Conservation (phyloP, 768 basidiomycete species). For the Podaxis rugospora region DNA sequence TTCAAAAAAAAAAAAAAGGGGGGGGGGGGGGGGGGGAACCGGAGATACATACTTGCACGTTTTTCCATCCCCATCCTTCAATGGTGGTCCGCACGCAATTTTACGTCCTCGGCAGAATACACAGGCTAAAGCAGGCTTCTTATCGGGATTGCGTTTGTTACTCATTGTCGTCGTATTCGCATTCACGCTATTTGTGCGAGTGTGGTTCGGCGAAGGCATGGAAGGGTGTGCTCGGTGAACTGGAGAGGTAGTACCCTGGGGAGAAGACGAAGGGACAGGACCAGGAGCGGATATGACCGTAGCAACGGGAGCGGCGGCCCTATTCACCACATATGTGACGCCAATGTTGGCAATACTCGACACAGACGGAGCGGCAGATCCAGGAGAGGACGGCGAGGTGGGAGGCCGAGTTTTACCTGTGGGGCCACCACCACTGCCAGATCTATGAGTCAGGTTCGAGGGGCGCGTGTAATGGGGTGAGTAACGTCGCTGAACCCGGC, state of each 20-base stretch:
- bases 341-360: neutral
- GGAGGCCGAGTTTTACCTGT: neutral
- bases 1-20: constrained; percentile 4
- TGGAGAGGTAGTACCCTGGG: neutral
- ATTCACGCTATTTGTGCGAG: neutral
- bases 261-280: constrained; percentile 1
- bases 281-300: neutral
- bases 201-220: constrained; percentile 14
- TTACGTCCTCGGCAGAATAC: constrained; percentile 64
- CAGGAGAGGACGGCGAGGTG: neutral
- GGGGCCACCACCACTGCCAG: neutral
- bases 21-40: no score
- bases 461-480: constrained; percentile 2
- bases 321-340: neutral
- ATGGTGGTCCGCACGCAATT: constrained; percentile 63
- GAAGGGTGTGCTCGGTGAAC: constrained; percentile 11
- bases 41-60: constrained; percentile 59
- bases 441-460: neutral
- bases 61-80: constrained; percentile 46
- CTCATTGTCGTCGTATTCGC: constrained; percentile 21
- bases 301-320: neutral
- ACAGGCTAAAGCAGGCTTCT: constrained; percentile 62
- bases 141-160: constrained; percentile 29
- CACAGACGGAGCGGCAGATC: neutral
- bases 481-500: neutral